A percentile compares a stretch with the other conserved stretches of the same genome.
phyloP scores from a whole-genome alignment of 1,284 basidiomycete genomes.

The Pascua guehoae region DNA sequence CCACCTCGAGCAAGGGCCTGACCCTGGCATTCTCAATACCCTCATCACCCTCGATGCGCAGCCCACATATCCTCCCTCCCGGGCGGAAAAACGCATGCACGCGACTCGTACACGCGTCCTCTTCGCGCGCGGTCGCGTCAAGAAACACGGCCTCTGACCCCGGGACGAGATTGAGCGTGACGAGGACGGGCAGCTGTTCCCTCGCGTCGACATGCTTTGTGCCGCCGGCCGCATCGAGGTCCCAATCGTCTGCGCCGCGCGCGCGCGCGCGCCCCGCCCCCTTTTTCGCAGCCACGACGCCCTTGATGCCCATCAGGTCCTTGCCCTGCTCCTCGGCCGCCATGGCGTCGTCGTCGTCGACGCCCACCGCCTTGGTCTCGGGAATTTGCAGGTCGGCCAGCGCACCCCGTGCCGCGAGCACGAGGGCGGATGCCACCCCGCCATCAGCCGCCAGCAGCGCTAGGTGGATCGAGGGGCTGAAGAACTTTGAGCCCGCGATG shows the following conservation, averaged over 20 bases:
- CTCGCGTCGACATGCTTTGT: slow-evolving; percentile 24
- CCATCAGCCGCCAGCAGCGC: slow-evolving; percentile 30
- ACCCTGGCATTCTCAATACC: slow-evolving; percentile 32
- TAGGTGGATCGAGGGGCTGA: slow-evolving; percentile 42
- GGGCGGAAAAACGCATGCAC: slow-evolving; percentile 39
- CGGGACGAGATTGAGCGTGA: slow-evolving; percentile 45
- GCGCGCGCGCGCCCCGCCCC: slow-evolving; percentile 27
- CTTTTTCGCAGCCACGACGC: slow-evolving; percentile 37
- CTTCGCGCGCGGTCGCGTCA: slow-evolving; percentile 45
- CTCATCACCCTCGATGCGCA: slow-evolving; percentile 42
- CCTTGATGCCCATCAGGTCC: slow-evolving; percentile 42
- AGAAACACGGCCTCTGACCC: slow-evolving; percentile 31
- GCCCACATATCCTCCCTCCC: slow-evolving; percentile 38
- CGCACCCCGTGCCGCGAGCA: slow-evolving; percentile 41
- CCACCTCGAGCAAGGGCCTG: slow-evolving; percentile 26
- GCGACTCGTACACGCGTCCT: slow-evolving; percentile 44
- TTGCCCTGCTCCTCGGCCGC: slow-evolving; percentile 10
- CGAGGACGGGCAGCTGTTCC: slow-evolving; percentile 40
- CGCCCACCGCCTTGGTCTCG: slow-evolving; percentile 39
- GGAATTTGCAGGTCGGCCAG: slow-evolving; percentile 43
- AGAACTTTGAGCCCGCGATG: slow-evolving; percentile 21
- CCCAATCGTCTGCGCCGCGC: slow-evolving; percentile 48
- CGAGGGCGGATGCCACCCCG: slow-evolving; percentile 28
- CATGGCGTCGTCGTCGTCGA: slow-evolving; percentile 23
- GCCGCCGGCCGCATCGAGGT: slow-evolving; percentile 35